phyloP scores from a whole-genome alignment of 805 yeast genomes.

The Metschnikowia corniflorae region DNA sequence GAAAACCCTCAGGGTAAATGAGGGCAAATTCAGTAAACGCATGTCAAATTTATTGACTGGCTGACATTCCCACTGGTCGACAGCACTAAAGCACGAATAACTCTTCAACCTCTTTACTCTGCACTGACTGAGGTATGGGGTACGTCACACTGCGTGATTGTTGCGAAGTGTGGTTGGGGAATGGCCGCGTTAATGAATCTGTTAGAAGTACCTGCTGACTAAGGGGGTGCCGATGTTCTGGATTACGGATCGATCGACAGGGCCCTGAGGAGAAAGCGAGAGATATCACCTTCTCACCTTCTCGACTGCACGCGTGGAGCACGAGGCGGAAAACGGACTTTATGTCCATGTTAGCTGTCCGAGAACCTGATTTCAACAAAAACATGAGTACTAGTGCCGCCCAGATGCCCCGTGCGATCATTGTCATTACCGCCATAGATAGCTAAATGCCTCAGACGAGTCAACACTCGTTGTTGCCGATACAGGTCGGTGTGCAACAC shows the following conservation, averaged over 20 bases:
- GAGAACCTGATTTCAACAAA: conserved; percentile 97
- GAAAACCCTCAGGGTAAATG: too few species aligned
- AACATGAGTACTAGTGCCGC: conserved; percentile 99
- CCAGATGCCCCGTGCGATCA: conserved; percentile 99
- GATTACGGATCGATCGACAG: conserved; percentile 92
- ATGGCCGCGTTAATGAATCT: too few species aligned
- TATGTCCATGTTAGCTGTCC: conserved; percentile 98
- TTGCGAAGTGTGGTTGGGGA: too few species aligned
- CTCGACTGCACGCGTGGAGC: conserved; percentile 96
- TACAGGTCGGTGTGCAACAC: conserved; percentile 99
- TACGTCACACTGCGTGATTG: too few species aligned
- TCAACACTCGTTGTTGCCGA: conserved; percentile 95
- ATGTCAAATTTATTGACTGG: too few species aligned
- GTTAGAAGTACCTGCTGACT: conserved; percentile 80
- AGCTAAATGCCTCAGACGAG: conserved; percentile 99
- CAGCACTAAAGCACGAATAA: too few species aligned
- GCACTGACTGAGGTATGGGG: too few species aligned
- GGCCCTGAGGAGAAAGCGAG: conserved; percentile 99
- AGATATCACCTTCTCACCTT: conserved; percentile 98
- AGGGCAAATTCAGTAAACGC: too few species aligned
- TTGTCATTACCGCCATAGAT: conserved; percentile 98
- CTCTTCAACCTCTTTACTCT: too few species aligned
- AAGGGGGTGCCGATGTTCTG: conserved; percentile 90
- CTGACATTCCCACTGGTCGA: too few species aligned
- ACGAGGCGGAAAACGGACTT: conserved; percentile 91